Base-by-base conservation (phyloP, 2,329 filamentous ascomycete genomes). In the Hypoxylon sp. region DNA sequence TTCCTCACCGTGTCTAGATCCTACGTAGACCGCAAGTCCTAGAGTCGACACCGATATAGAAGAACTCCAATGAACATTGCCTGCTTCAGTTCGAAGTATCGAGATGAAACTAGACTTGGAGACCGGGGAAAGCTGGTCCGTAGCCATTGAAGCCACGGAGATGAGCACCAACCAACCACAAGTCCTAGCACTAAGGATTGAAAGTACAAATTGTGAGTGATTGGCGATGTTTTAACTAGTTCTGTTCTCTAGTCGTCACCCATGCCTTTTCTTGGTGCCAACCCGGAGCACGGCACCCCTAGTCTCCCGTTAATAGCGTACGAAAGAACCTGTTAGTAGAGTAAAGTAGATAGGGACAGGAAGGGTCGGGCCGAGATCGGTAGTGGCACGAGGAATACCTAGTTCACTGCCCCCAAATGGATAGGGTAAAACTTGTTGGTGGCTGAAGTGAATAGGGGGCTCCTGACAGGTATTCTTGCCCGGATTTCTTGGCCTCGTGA, bases 301-400 rank as follows among this genome's bases (percentile, higher is more conserved):
- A 45, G 43, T 51, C 45, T 9, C 23, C 43, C n/a, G 45, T 34
- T 28, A 25, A 56, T 53, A 41, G 45, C 21, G 57, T 36, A 49
- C 38, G 19, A 56, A 53, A 52, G 51, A 53, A 53, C 46, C 43
- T 32, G 41, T 52, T 48, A 59, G 38, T 28, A 53, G 14, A 17
- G 32, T 36, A 51, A 43, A 41, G 19, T 49, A 49, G 53, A 56
- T 58, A 56, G 55, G 14, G 25, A 50, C 13, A 59, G 45, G 38
- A 62, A 70, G 68, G 65, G 41, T 68, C 65, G 65, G 68, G 43
- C 63, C 68, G 65, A 66, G 45, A 41, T 48, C 46, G 43, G 59
- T 59, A 61, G 23, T 21, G 17, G 59, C 17, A 58, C 25, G 32
- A 38, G 52, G 34, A 36, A 32, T 13, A 25, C 28, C n/a, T n/a